A percentile compares a stretch with the other conserved stretches of the same genome.
Evolutionary conservation across 169 alveolate species (phyloP).

Genomic region (Plasmodium vinckei): DNA sequence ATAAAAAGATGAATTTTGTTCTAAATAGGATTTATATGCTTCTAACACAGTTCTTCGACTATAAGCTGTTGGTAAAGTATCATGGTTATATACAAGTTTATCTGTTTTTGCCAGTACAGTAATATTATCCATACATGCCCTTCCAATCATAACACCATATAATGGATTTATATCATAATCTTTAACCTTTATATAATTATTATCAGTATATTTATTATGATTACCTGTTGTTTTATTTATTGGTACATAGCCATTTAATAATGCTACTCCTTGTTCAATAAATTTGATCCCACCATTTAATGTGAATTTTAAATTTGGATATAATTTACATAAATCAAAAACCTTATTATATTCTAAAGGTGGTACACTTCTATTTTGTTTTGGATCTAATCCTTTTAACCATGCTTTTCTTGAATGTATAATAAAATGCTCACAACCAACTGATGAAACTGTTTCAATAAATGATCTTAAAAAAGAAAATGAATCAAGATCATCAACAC

Average conservation of each 20-base stretch:
- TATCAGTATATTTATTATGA: constrained; percentile 33
- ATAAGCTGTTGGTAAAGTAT: constrained; percentile 67
- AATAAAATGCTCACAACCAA: constrained; percentile 93
- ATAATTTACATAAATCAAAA: constrained; percentile 87
- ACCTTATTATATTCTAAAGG: constrained; percentile 94
- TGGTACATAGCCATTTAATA: constrained; percentile 75
- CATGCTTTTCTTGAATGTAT: constrained; percentile 97
- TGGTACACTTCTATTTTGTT: constrained; percentile 94
- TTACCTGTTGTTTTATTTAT: constrained; percentile 23
- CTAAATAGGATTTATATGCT: constrained; percentile 76
- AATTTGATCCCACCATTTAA: constrained; percentile 94
- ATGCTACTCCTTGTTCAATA: constrained; percentile 81
- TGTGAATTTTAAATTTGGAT: constrained; percentile 92
- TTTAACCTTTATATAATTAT: constrained; percentile 29
- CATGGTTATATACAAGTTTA: constrained; percentile 80
- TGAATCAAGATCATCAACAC: constrained; percentile 94
- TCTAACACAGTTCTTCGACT: constrained; percentile 82
- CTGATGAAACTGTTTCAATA: constrained; percentile 81
- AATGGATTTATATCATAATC: constrained; percentile 59
- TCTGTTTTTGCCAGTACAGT: constrained; percentile 84
- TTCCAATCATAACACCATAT: constrained; percentile 90
- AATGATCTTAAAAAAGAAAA: constrained; percentile 88
- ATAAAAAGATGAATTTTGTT: constrained; percentile 30
- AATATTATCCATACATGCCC: constrained; percentile 89
- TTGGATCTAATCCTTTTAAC: constrained; percentile 94